A percentile compares a stretch with the other conserved stretches of the same genome.
phyloP scores from a whole-genome alignment of 73 alveolate species.

The Paramecium caudatum region DNA sequence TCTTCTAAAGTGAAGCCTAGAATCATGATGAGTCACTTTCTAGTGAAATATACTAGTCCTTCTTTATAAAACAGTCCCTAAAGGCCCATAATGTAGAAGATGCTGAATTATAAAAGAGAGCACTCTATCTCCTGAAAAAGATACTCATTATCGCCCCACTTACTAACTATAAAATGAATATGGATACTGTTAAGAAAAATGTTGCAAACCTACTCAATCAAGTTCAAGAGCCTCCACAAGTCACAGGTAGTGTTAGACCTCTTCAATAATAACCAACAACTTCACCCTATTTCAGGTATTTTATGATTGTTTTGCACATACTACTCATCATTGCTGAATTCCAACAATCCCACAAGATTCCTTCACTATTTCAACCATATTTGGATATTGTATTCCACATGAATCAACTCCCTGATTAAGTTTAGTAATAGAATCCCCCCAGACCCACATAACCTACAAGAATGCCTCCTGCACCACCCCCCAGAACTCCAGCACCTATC shows the following conservation, averaged over 20 bases:
- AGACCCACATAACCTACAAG: background rate
- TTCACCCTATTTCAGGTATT: conserved; percentile 48
- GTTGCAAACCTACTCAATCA: background rate
- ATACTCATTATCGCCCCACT: conserved; percentile 39
- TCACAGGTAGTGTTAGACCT: background rate
- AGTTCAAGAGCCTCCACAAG: background rate
- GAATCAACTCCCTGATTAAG: conserved; percentile 16
- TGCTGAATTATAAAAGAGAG: conserved; percentile 27
- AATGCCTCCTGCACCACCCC: background rate
- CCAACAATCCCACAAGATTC: background rate
- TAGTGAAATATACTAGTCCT: conserved; percentile 22
- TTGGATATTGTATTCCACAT: background rate
- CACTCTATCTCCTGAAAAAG: conserved; percentile 50
- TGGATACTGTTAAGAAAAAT: conserved; percentile 44
- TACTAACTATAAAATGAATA: conserved; percentile 19
- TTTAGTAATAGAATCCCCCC: background rate
- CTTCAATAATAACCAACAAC: background rate
- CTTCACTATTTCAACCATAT: background rate
- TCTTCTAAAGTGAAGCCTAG: background rate
- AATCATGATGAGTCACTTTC: conserved; percentile 34
- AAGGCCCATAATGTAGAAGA: conserved; percentile 28
- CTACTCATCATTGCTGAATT: conserved; percentile 8
- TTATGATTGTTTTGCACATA: conserved; percentile 38
- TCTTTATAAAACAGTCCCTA: conserved; percentile 16
- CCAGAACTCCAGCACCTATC: too few relatives aligned